These are phyloP conservation scores for Fragaria vesca DNA, from an alignment of 306 rosid species.

Conservation along the genomic window DNA sequence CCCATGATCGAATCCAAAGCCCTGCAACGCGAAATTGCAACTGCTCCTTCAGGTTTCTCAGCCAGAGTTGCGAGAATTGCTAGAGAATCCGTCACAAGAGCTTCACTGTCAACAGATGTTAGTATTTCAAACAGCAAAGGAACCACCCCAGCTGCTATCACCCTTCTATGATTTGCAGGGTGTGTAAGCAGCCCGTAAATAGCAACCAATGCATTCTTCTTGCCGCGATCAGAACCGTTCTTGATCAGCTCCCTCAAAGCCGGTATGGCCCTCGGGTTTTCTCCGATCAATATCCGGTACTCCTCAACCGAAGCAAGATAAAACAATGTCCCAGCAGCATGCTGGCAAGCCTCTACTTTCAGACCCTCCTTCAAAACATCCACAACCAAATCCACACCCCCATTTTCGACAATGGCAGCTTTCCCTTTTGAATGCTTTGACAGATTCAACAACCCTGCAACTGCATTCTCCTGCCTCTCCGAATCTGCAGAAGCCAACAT, in stretches of 20 bases:
- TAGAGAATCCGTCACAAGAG: conserved; percentile 51
- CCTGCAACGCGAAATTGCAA: conserved; percentile 34
- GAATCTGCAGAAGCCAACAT: conserved; percentile 38
- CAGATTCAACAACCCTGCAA: conserved; percentile 73
- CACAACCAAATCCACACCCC: conserved; percentile 55
- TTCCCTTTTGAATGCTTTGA: conserved; percentile 60
- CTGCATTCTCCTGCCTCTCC: conserved; percentile 57
- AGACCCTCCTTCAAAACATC: conserved; percentile 49
- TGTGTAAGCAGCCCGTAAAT: conserved; percentile 53
- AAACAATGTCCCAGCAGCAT: conserved; percentile 65
- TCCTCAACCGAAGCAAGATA: conserved; percentile 69
- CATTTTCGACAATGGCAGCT: conserved; percentile 40
- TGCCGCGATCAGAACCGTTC: conserved; percentile 43
- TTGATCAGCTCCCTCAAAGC: conserved; percentile 50
- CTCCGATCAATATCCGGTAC: conserved; percentile 49
- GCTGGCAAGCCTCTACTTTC: conserved; percentile 50
- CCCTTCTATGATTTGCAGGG: conserved; percentile 50
- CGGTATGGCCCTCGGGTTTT: conserved; percentile 50
- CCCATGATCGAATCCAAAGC: conserved; percentile 42
- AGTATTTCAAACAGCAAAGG: conserved; percentile 47
- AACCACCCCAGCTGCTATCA: conserved; percentile 46
- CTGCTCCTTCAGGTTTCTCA: conserved; percentile 55
- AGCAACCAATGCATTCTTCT: conserved; percentile 74
- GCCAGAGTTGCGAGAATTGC: conserved; percentile 67
- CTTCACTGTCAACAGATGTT: conserved; percentile 43